Evolutionary conservation across 1,284 basidiomycete genomes (phyloP), one percentile per base, ranked within the genome.

Genomic region (Irpex sp.): DNA sequence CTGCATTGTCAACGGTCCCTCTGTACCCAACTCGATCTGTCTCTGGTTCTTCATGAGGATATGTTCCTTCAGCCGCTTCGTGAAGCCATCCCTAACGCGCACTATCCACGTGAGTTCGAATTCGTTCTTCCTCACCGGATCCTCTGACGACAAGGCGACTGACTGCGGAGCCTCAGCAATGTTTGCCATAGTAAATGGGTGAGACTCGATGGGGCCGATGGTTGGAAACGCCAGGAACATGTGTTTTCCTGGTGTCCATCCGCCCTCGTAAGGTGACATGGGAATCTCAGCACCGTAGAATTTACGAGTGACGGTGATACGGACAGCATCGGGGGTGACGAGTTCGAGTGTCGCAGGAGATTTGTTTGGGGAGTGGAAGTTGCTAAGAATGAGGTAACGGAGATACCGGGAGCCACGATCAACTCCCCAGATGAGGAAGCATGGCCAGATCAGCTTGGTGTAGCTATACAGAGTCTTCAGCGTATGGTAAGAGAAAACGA

Each of bases 101-200:
- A 84, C 72, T 52, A 84, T 71, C 71, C 85, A 84, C 2, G 77
- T 71, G 10, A 82, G 67, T 59, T 78, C 74, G 59, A 75, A 62
- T 57, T 69, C 68, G 23, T 65, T 58, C 10, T 61, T 60, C 23
- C 53, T 63, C 10, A 65, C 6, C 28, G 2, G 28, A 33, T 33
- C 7, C 28, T 33, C 28, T 33, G 28, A 1, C 28, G 28, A 33
- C 2, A 33, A 33, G 28, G 28, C 28, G 28, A 33, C 66, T 33
- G 76, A 71, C 10, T 77, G 78, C 14, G 77, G 72, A 16, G 56
- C 47, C 56, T 61, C 60, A 18, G 51, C 36, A 10, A 60, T 12
- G 39, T 33, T 39, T 8, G 58, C 58, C 23, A 63, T 45, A 5
- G 58, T 63, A 56, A 60, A 63, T 18, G 62, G 58, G 37, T 59